Conservation (phyloP, 441 rosid genomes). For the Biscutella auriculata region DNA sequence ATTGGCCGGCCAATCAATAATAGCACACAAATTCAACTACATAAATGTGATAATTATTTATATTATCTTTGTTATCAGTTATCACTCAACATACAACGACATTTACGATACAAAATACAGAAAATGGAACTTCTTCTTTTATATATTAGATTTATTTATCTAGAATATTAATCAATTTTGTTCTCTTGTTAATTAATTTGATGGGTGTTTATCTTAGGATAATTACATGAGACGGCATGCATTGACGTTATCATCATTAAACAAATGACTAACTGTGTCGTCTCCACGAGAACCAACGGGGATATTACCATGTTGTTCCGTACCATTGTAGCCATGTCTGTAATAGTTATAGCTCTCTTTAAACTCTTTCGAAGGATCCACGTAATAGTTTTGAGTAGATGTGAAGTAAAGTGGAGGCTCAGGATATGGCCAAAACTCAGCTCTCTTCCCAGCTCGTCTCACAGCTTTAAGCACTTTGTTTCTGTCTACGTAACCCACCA, state of each 20-base stretch:
- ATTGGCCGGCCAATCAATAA: too few species aligned
- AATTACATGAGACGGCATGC: constrained; percentile 74
- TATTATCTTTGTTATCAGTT: too few species aligned
- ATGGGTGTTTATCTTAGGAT: too few species aligned
- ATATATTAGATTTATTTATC: too few species aligned
- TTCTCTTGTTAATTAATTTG: too few species aligned
- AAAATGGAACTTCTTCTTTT: too few species aligned
- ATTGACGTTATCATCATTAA: constrained; percentile 82
- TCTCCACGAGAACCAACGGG: constrained; percentile 65
- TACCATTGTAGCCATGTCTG: constrained; percentile 65
- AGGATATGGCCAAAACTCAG: constrained; percentile 91
- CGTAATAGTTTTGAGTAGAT: constrained; percentile 43
- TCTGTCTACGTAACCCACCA: constrained; percentile 71
- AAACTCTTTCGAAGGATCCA: constrained; percentile 70
- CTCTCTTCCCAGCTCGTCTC: constrained; percentile 79
- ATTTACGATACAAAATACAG: too few species aligned
- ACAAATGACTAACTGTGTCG: constrained; percentile 83
- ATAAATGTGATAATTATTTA: too few species aligned
- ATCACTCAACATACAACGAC: too few species aligned
- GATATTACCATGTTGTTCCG: constrained; percentile 58
- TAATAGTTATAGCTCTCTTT: constrained; percentile 81
- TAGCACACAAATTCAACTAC: too few species aligned
- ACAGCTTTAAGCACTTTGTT: constrained; percentile 78
- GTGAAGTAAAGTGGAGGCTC: constrained; percentile 80
- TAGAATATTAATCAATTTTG: too few species aligned